Percentiles rank a stretch among this genome's conserved stretches.
Conservation (phyloP, 768 basidiomycete species). For the Panellus pusillus region DNA sequence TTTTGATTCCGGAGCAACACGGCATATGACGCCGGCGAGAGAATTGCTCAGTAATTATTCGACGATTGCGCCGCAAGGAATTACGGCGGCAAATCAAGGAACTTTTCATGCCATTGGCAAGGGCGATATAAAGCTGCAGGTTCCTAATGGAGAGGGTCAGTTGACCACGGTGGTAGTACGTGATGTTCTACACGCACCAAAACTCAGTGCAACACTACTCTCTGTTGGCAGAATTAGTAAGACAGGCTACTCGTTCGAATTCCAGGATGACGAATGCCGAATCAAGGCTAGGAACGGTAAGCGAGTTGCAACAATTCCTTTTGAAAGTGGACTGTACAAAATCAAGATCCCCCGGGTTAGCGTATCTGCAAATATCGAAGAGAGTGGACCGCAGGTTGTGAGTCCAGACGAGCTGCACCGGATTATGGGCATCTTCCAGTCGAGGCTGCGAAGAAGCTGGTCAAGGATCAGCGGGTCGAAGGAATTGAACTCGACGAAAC, state of each 20-base stretch:
- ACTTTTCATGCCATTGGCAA: conserved; percentile 30
- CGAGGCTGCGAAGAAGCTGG: conserved; percentile 22
- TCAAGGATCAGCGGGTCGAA: conserved; percentile 24
- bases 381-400: neutral
- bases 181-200: conserved; percentile 31
- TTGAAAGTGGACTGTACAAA: conserved; percentile 11
- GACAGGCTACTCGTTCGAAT: conserved; percentile 24
- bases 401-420: conserved; percentile 27
- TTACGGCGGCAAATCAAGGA: conserved; percentile 31
- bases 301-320: conserved; percentile 1
- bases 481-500: conserved; percentile 27
- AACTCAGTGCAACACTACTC: conserved; percentile 30
- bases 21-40: conserved; percentile 35
- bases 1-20: conserved; percentile 38
- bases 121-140: conserved; percentile 26
- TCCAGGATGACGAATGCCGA: conserved; percentile 22
- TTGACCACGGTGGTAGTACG: conserved; percentile 24
- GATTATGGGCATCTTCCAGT: conserved; percentile 27
- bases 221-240: conserved; percentile 30
- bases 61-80: conserved; percentile 26
- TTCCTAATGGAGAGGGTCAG: conserved; percentile 24
- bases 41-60: conserved; percentile 30
- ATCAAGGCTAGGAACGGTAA: conserved; percentile 16
- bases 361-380: neutral
- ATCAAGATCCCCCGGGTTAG: neutral